Evolutionary conservation across 148 eudicot species (phyloP).

Genomic region (Camellia granthamiana): DNA sequence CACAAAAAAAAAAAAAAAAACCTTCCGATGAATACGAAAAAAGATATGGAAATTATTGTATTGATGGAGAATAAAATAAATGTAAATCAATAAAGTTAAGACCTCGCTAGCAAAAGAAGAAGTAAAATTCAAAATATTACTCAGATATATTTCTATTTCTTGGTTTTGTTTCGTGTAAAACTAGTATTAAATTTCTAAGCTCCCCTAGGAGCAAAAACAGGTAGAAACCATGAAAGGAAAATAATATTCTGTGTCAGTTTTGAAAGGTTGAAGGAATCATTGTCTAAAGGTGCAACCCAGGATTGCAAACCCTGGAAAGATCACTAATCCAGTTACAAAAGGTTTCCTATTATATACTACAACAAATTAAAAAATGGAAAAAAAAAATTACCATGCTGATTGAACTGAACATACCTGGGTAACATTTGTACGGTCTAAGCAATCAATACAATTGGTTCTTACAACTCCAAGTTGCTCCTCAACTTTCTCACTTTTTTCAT

Average conservation of each 20-base stretch:
- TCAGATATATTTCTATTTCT: neutral
- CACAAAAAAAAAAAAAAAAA: neutral
- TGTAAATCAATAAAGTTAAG: neutral
- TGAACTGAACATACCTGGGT: constrained; percentile 61
- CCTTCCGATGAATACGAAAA: neutral
- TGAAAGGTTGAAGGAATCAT: neutral
- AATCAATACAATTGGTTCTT: constrained; percentile 93
- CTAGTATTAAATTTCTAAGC: neutral
- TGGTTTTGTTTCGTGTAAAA: neutral
- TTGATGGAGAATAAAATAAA: neutral
- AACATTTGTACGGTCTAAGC: constrained; percentile 98
- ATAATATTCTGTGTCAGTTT: neutral
- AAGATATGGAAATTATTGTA: neutral
- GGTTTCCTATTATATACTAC: neutral
- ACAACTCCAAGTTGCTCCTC: constrained; percentile 85
- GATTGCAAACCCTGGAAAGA: constrained; percentile 2
- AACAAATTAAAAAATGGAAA: neutral
- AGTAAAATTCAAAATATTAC: neutral
- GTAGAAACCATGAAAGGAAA: neutral
- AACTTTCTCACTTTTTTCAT: constrained; percentile 79
- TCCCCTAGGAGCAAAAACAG: neutral
- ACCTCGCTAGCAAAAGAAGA: neutral
- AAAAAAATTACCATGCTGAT: neutral
- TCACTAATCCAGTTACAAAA: neutral
- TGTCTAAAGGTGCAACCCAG: neutral